Evolutionary conservation across 2,329 filamentous ascomycete genomes (phyloP), one percentile per base, ranked within the genome.

Genomic region (Scleromitrula shiraiana): DNA sequence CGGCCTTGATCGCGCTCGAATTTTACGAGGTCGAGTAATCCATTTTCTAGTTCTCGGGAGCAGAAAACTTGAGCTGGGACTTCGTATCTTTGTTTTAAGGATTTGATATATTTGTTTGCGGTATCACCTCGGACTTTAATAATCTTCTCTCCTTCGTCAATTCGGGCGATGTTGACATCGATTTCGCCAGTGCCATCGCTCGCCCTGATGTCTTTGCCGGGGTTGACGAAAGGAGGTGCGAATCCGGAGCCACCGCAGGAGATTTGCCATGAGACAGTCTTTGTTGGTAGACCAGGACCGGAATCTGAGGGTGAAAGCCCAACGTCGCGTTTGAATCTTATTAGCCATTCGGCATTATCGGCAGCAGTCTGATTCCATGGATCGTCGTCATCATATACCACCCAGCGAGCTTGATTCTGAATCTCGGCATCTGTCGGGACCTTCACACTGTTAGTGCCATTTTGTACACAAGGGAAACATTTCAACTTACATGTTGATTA

Each of bases 351-450:
- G 1, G 69, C 70, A 53, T 82, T 82, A 57, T 82, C 79, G 24
- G 78, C 78, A 1, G 76, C 75, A 0, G 78, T 82, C 55, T 79
- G 74, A 59, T 82, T 82, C 75, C 77, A 81, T 2, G 76, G 76
- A 56, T 82, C 78, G 49, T 82, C 78, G 71, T 80, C 77, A 47
- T 82, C 77, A 50, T 79, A 82, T 0, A 81, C 64, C 29, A 82
- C 72, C 75, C 77, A 82, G 15, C 78, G 71, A 2, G 78, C 77
- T 58, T 82, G 79, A 52, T 80, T 74, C 58, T 80, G 75, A n/a
- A 83, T 64, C 57, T 82, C 78, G n/a, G 75, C 70, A 53, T 82
- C 78, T 0, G 70, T 0, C 73, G 79, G n/a, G 75, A 65, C 50
- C 60, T 62, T n/a, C n/a, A n/a, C n/a, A 23, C 5, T 4, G 15